Evolutionary conservation across 768 basidiomycete species (phyloP).

Genomic region (Psilocybe cubensis): DNA sequence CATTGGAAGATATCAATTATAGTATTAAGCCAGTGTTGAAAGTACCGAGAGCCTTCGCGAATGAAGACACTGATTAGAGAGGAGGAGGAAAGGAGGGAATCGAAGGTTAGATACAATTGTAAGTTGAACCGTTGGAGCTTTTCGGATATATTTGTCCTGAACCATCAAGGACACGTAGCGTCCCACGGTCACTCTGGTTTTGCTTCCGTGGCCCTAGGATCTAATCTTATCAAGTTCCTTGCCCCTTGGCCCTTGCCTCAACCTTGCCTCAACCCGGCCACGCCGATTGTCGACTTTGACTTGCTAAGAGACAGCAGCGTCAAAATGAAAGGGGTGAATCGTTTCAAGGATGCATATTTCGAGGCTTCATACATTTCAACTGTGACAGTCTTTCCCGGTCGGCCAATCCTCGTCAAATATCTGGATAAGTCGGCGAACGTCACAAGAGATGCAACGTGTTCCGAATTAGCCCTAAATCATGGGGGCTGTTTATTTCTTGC

Average conservation of each 20-base stretch:
- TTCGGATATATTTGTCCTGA: conserved; percentile 16
- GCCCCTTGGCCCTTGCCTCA: too few species aligned
- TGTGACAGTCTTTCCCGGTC: too few species aligned
- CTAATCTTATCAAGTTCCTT: conserved; percentile 9
- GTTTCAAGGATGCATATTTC: too few species aligned
- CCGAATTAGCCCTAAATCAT: too few species aligned
- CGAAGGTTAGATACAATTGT: conserved; percentile 1
- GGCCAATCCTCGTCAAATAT: conserved; percentile 3
- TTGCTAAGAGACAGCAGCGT: too few species aligned
- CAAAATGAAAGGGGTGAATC: too few species aligned
- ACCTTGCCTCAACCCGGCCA: too few species aligned
- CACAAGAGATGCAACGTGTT: not conserved
- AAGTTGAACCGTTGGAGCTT: conserved; percentile 11
- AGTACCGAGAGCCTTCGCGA: not conserved
- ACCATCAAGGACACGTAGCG: conserved; percentile 21
- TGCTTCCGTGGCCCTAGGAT: conserved; percentile 2
- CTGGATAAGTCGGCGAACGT: conserved; percentile 1
- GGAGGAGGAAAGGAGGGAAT: conserved; percentile 7
- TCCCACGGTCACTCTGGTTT: conserved; percentile 22
- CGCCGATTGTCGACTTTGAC: too few species aligned
- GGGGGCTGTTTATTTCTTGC: too few species aligned
- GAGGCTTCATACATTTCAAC: too few species aligned
- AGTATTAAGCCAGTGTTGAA: conserved; percentile 10
- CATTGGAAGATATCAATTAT: conserved; percentile 25
- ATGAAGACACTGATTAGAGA: not conserved